These are phyloP conservation scores for Pseudocercospora macadamiae DNA, from an alignment of 2,329 filamentous ascomycete genomes.

Conservation along the genomic window DNA sequence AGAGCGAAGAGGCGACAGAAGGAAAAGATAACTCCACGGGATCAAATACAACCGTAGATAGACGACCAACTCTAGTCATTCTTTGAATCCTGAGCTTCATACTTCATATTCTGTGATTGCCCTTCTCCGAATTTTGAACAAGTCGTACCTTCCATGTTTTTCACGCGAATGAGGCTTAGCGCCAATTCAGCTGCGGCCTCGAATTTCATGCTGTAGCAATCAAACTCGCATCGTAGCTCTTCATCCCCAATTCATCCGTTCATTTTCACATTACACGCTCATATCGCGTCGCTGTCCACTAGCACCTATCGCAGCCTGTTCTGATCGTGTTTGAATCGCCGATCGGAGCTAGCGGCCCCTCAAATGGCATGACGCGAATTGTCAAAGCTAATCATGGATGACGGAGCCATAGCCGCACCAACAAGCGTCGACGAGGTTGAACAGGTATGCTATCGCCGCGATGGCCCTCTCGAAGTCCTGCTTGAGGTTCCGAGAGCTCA, in stretches of 20 bases:
- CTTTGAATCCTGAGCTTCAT: slow-evolving; percentile 5
- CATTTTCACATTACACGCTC: background rate
- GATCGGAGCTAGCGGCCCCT: background rate
- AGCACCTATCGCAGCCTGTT: background rate
- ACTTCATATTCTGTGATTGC: too few relatives aligned
- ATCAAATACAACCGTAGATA: slow-evolving; percentile 30
- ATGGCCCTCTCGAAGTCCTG: background rate
- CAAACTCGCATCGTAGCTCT: background rate
- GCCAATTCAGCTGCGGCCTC: background rate
- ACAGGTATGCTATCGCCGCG: slow-evolving; percentile 13
- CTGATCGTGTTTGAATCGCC: background rate
- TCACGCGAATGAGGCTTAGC: slow-evolving; percentile 1
- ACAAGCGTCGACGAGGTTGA: slow-evolving; percentile 27
- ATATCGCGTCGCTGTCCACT: background rate
- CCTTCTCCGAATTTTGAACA: too few relatives aligned
- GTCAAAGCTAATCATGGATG: slow-evolving; percentile 11
- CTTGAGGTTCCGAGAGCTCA: background rate
- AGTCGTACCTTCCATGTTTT: background rate
- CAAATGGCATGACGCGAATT: slow-evolving; percentile 17
- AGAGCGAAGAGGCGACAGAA: background rate
- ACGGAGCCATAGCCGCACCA: slow-evolving; percentile 21
- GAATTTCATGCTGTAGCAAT: background rate
- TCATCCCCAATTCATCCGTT: background rate
- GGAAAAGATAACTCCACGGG: too few relatives aligned
- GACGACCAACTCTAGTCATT: slow-evolving; percentile 36